Evolutionary conservation across 179 eudicot genomes (phyloP), one percentile per base, ranked within the genome.

Genomic region (Camellia oleifera): DNA sequence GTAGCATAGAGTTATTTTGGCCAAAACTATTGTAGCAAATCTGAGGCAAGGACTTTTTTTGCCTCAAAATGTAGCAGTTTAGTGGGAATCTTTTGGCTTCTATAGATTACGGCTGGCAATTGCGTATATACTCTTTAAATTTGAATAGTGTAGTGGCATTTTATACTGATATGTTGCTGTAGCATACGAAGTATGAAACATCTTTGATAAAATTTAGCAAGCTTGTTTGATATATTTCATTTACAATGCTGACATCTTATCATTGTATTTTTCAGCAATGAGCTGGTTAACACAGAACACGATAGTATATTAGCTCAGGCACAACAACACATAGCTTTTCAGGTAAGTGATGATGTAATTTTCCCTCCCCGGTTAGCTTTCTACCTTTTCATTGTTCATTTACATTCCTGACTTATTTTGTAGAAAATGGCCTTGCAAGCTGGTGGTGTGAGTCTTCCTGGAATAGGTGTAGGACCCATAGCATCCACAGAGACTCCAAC

Each of bases 301-400:
- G 95, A 88, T 66, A 83, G 77, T 82, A 86, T 93, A 58, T 86
- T 93, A 78, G 91, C 90, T 69, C 98, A 94, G 83, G 96, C 97
- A 14, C 94, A 87, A 73, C 96, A 94, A 63, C 97, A 94, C 81
- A 89, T 93, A 80, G 93, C 92, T 71, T 84, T 95, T 86, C 98
- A 95, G 94, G 98, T 95, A 63, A 77, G 57, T 61, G 48, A 70
- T 57, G 13, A 3, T 23, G n/a, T 57, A 42, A 23, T 65, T 64
- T 70, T 10, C 14, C 8, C 70, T 61, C 15, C 53, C 53, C 4
- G 3, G 64, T 81, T 61, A 61, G 12, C 42, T 20, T 62, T 20
- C 1, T 50, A 50, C n/a, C n/a, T 64, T 64, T 18, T 32, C 61
- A 23, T 20, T 72, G 67, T 62, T 75, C 52, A 50, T 74, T 15